Evolutionary conservation across 192 early-diverging fungal species (phyloP).

Genomic region (Coemansia sp.): DNA sequence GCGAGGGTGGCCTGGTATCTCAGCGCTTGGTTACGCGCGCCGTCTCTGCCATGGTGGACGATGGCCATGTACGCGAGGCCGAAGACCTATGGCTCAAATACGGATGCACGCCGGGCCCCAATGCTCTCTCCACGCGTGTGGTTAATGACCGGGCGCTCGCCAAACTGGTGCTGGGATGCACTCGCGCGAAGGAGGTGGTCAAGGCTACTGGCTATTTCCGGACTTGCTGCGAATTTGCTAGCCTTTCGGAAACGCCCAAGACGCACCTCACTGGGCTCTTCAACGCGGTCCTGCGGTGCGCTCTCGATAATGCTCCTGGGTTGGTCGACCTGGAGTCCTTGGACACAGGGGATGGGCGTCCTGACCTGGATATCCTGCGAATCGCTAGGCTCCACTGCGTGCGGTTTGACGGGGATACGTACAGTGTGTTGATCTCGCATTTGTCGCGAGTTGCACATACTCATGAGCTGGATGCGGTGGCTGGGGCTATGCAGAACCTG

Average conservation of each 20-base stretch:
- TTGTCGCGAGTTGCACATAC: constrained; percentile 11
- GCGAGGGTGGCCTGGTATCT: not conserved
- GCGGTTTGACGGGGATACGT: constrained; percentile 17
- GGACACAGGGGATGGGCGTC: not conserved
- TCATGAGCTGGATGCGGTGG: not conserved
- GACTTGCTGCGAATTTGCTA: not conserved
- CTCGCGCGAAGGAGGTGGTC: constrained; percentile 4
- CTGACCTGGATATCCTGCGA: constrained; percentile 10
- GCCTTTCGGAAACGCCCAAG: not conserved
- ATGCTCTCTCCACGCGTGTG: not conserved
- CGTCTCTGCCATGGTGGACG: constrained; percentile 15
- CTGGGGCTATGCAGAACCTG: constrained; percentile 10
- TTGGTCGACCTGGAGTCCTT: not conserved
- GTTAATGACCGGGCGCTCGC: constrained; percentile 24
- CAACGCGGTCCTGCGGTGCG: constrained; percentile 24
- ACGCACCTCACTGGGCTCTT: constrained; percentile 8
- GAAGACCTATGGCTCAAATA: constrained; percentile 9
- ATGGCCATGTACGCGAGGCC: constrained; percentile 6
- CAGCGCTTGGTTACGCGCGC: constrained; percentile 22
- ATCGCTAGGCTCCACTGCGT: not conserved
- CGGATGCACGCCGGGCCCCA: not conserved
- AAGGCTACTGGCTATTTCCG: constrained; percentile 14
- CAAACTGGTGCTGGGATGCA: constrained; percentile 25
- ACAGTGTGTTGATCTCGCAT: constrained; percentile 23
- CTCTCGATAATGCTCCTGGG: not conserved